Base-by-base conservation (phyloP, 2,329 filamentous ascomycete species). In the Ceratocystis huliohia region DNA sequence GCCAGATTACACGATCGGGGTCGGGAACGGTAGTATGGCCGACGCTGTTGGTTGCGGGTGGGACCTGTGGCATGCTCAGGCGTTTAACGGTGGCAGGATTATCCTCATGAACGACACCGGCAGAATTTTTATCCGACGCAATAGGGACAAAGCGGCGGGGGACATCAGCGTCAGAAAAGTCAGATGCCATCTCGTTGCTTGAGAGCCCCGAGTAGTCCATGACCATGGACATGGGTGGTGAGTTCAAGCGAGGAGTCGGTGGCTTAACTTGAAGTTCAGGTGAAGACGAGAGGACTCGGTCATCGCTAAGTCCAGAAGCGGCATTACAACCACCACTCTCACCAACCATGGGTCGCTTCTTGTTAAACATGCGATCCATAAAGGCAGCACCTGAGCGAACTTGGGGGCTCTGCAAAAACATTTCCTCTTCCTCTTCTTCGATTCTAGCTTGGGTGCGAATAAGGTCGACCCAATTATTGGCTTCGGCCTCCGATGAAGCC, bases 1-100 rank as follows among this genome's bases (percentile, higher is more conserved):
- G 91, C 82, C 89, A 96, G 57, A 97, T 83, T n/a, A 97, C 88
- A 30, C 92, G 87, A 74, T 96, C 92, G 0, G 88, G 86, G 69
- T 94, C 90, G 66, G 81, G 79, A 65, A 87, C 81, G 69, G 66
- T 13, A 72, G 70, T 63, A 74, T 70, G 68, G 73, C 68, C n/a
- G 28, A 22, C 30, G n/a, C 22, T 50, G 45, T 37, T 33, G 15
- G 33, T 13, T 25, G 61, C n/a, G 7, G 61, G 30, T 15, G 64
- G 37, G 15, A 33, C 28, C 17, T 67, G 48, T n/a, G 61, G 53
- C 7, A 50, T 67, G 53, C 65, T 64, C 15, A 61, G 33, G 15
- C 48, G 28, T 7, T 64, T 63, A 17, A 63, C 64, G 25, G 69
- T 67, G 13, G 68, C 61, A 15, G 67, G 65, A 8, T 69, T 66